Conservation (phyloP, 805 yeast species). For the Saccharomycopsis amapae region DNA sequence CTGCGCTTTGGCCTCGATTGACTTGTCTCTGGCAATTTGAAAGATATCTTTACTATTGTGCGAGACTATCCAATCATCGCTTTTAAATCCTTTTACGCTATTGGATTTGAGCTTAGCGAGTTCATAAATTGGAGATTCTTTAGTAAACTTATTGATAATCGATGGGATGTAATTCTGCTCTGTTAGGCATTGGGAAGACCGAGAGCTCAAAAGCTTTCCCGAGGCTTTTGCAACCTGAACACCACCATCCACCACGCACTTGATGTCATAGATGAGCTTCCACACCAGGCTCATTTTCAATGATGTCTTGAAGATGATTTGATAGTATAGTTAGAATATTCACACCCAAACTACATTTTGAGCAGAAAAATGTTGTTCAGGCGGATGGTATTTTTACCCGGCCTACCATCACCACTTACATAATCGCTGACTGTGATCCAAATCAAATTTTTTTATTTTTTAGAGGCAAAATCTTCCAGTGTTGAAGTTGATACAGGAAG, state of each 20-base stretch:
- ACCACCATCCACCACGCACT: conserved; percentile 6
- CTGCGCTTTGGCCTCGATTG: conserved; percentile 22
- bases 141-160: conserved; percentile 8
- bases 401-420: too few species aligned
- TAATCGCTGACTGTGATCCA: too few species aligned
- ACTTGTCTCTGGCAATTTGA: conserved; percentile 29
- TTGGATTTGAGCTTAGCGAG: conserved; percentile 14
- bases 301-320: neutral
- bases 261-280: conserved; percentile 6
- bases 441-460: too few species aligned
- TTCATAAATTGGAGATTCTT: conserved; percentile 13
- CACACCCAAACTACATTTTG: neutral
- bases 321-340: neutral
- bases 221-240: conserved; percentile 2
- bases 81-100: conserved; percentile 11
- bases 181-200: neutral
- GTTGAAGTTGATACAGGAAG: too few species aligned
- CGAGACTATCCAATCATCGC: neutral
- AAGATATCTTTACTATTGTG: conserved; percentile 27
- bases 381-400: too few species aligned
- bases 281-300: conserved; percentile 12
- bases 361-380: too few species aligned
- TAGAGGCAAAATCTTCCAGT: too few species aligned
- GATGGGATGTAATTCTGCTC: conserved; percentile 1
- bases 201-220: neutral